Conservation (phyloP, 2,329 filamentous ascomycete genomes). For the Phoma sp. region DNA sequence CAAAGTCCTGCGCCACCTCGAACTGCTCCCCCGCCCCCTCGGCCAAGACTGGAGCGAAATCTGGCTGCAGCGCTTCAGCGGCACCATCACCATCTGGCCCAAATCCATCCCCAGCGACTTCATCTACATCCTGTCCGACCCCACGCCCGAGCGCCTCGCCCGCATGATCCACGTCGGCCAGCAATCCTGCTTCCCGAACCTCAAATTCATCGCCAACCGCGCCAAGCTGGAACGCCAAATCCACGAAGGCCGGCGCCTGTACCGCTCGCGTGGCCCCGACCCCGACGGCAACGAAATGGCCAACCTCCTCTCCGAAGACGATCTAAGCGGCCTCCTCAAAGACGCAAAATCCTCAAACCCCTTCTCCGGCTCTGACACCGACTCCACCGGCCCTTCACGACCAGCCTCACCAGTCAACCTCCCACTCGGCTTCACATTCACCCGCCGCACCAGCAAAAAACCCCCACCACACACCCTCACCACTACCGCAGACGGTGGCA, state of each 20-base stretch:
- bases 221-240: constrained; percentile 80
- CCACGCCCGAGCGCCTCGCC: constrained; percentile 75
- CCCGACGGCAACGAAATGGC: constrained; percentile 43
- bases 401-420: constrained; percentile 39
- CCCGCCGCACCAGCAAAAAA: constrained; percentile 29
- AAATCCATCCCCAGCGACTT: constrained; percentile 82
- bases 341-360: constrained; percentile 35
- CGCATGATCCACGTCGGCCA: constrained; percentile 91
- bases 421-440: constrained; percentile 41
- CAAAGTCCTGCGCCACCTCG: constrained; percentile 89
- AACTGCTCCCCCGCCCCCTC: constrained; percentile 86
- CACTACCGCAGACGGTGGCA: not conserved
- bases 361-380: constrained; percentile 39
- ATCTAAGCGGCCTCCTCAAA: constrained; percentile 52
- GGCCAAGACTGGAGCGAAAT: constrained; percentile 97
- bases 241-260: constrained; percentile 61
- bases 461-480: constrained; percentile 17
- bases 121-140: constrained; percentile 84
- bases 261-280: constrained; percentile 41
- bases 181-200: constrained; percentile 86
- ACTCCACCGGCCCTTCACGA: constrained; percentile 37
- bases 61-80: constrained; percentile 93
- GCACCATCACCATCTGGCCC: constrained; percentile 96
- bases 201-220: constrained; percentile 89
- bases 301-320: constrained; percentile 56